Evolutionary conservation across 768 basidiomycete genomes (phyloP).

Genomic region (Dioszegia crocea): DNA sequence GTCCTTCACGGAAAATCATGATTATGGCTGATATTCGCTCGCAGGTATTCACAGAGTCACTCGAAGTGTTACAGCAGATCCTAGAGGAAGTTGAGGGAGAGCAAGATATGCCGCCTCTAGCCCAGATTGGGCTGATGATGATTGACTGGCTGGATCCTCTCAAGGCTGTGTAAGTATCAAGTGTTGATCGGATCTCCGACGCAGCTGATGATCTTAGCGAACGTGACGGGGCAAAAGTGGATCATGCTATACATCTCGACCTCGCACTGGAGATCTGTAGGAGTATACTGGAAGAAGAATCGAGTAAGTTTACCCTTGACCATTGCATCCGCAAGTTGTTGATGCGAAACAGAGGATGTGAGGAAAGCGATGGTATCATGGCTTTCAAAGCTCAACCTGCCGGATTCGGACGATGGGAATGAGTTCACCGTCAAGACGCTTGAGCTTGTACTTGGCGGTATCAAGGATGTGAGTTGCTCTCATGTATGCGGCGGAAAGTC

Average conservation of each 20-base stretch:
- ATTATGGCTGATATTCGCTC: neutral
- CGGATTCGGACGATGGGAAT: constrained; percentile 63
- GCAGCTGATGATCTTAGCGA: constrained; percentile 47
- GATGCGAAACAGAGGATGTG: constrained; percentile 56
- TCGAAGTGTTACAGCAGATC: constrained; percentile 59
- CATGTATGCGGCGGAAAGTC: neutral
- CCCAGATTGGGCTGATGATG: constrained; percentile 72
- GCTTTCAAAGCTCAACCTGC: constrained; percentile 63
- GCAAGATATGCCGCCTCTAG: constrained; percentile 57
- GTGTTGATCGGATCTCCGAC: neutral
- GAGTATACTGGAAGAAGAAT: constrained; percentile 55
- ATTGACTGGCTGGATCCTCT: constrained; percentile 84
- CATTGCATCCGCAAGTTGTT: neutral
- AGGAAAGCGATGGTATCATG: constrained; percentile 64
- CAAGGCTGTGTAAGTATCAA: constrained; percentile 57
- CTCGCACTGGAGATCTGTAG: constrained; percentile 60
- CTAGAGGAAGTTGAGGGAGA: constrained; percentile 63
- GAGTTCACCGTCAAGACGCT: constrained; percentile 56
- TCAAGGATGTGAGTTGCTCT: constrained; percentile 49
- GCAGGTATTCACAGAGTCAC: constrained; percentile 69
- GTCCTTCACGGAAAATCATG: too few species aligned
- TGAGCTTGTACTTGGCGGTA: constrained; percentile 58
- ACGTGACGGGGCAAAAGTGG: constrained; percentile 50
- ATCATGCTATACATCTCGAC: constrained; percentile 56
- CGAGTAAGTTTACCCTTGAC: constrained; percentile 53